A percentile compares a stretch with the other conserved stretches of the same genome.
Conservation (phyloP, 139 green algal genomes). For the Chlorella sp. region DNA sequence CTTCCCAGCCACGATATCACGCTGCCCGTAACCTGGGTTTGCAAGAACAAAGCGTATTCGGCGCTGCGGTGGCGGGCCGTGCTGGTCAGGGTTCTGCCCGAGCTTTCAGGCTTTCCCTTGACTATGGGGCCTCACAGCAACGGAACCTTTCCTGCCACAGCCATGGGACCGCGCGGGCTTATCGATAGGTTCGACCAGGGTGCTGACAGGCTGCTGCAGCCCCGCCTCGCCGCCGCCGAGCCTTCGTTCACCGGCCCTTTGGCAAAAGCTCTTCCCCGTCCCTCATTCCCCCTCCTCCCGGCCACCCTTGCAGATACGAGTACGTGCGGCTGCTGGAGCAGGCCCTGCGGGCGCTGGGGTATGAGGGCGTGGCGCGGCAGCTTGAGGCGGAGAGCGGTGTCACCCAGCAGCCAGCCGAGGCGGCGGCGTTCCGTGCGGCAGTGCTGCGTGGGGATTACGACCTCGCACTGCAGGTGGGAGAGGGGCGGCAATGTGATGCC, state of each 20-base stretch:
- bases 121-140: neutral
- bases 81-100: neutral
- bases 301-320: conserved; percentile 40
- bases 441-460: conserved; percentile 69
- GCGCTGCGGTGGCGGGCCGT: no score
- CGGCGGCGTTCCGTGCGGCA: conserved; percentile 56
- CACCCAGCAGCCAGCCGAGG: conserved; percentile 70
- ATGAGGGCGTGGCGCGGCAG: conserved; percentile 40
- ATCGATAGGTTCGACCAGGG: neutral
- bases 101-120: no score
- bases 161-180: conserved; percentile 19
- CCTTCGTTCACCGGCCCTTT: no score
- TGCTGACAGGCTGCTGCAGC: no score
- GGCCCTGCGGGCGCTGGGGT: conserved; percentile 72
- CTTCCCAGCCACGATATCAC: no score
- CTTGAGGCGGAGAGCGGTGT: conserved; percentile 54
- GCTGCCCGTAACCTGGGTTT: no score
- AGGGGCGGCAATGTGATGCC: no score
- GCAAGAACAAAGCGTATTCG: no score
- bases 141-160: neutral
- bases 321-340: conserved; percentile 85
- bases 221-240: no score
- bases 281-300: neutral
- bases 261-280: no score
- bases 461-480: conserved; percentile 44